These are phyloP conservation scores for Kwoniella shivajii DNA, from an alignment of 1,284 basidiomycete genomes.

Conservation along the genomic window DNA sequence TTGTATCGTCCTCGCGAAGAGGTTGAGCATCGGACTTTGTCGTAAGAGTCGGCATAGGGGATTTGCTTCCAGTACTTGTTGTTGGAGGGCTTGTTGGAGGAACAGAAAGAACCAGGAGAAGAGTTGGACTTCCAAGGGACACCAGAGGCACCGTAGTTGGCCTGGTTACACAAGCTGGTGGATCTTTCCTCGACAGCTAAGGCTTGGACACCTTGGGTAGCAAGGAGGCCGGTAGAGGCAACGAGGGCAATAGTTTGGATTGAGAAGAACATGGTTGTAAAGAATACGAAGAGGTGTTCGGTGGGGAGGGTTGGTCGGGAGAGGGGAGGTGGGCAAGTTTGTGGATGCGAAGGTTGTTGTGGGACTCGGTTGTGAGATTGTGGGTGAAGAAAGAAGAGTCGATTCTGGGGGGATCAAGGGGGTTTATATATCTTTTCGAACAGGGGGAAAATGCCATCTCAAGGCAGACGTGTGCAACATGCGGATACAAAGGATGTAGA, in stretches of 20 bases:
- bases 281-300: constrained; percentile 9
- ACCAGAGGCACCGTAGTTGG: constrained; percentile 30
- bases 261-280: constrained; percentile 30
- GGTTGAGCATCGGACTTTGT: constrained; percentile 27
- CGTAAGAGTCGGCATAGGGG: constrained; percentile 28
- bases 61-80: constrained; percentile 24
- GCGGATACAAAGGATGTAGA: too few relatives aligned
- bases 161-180: constrained; percentile 25
- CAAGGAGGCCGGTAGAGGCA: constrained; percentile 22
- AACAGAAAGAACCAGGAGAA: constrained; percentile 32
- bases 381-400: constrained; percentile 17
- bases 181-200: constrained; percentile 17
- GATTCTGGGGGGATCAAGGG: neutral
- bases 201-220: constrained; percentile 12
- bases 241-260: constrained; percentile 22
- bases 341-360: constrained; percentile 10
- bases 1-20: constrained; percentile 17
- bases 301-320: constrained; percentile 19
- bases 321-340: constrained; percentile 6
- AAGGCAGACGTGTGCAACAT: too few relatives aligned
- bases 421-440: constrained; percentile 22
- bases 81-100: constrained; percentile 29
- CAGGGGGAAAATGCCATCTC: too few relatives aligned
- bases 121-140: constrained; percentile 28
- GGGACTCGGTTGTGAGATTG: constrained; percentile 13